Percentiles rank a stretch among this genome's conserved stretches.
phyloP scores from a whole-genome alignment of 495 filamentous ascomycete species.

The Talaromyces trachyspermus region DNA sequence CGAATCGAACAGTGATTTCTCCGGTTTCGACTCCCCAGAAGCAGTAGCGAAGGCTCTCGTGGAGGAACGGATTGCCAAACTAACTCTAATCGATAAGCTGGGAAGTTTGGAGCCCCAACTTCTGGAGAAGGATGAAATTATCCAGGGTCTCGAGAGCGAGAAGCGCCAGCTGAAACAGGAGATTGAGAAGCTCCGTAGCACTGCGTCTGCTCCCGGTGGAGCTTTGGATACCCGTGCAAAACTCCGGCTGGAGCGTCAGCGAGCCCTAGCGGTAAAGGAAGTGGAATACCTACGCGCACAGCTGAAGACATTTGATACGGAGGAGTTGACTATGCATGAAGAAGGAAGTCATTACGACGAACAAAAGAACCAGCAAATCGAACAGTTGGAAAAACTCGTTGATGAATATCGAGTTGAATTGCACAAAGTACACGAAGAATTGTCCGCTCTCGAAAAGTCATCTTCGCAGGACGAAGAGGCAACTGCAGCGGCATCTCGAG shows the following conservation, averaged over 20 bases:
- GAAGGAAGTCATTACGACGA: constrained; percentile 62
- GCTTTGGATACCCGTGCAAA: constrained; percentile 48
- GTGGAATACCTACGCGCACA: constrained; percentile 91
- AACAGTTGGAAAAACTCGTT: constrained; percentile 74
- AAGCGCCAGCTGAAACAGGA: constrained; percentile 52
- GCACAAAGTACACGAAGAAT: constrained; percentile 60
- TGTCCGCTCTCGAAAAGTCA: constrained; percentile 51
- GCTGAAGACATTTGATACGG: constrained; percentile 81
- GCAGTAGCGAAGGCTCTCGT: constrained; percentile 77
- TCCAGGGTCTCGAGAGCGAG: constrained; percentile 64
- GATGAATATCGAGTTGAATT: constrained; percentile 86
- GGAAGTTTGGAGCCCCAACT: constrained; percentile 75
- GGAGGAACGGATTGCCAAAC: constrained; percentile 72
- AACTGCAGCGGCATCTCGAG: constrained; percentile 18
- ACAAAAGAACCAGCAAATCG: constrained; percentile 66
- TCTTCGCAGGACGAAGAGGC: constrained; percentile 25
- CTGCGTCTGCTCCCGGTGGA: constrained; percentile 24
- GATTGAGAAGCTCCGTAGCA: constrained; percentile 57
- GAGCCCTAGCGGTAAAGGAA: constrained; percentile 78
- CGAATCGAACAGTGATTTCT: constrained; percentile 52
- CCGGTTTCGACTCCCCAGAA: constrained; percentile 83
- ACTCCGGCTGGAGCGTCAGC: constrained; percentile 75
- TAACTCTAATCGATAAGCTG: constrained; percentile 66
- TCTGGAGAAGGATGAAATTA: constrained; percentile 68
- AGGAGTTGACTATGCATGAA: constrained; percentile 77